These are phyloP conservation scores for Mycena alexandri DNA, from an alignment of 768 basidiomycete species.

Conservation along the genomic window DNA sequence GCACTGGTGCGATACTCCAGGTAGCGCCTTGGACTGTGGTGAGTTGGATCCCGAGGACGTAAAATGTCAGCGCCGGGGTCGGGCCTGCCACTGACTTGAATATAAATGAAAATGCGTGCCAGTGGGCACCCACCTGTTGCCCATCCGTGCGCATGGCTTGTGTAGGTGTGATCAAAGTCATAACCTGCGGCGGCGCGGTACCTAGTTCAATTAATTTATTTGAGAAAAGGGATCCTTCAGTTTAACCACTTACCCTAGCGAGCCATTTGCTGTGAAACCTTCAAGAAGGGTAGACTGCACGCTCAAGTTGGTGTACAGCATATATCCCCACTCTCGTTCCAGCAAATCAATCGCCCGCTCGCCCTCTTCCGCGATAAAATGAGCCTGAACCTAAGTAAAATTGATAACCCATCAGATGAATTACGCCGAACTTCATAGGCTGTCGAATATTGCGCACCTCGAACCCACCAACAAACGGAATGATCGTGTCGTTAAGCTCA, in stretches of 20 bases:
- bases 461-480: constrained; percentile 64
- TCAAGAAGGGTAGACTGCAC: constrained; percentile 58
- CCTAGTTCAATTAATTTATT: constrained; percentile 34
- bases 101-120: no score
- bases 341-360: constrained; percentile 61
- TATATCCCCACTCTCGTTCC: constrained; percentile 63
- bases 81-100: constrained; percentile 46
- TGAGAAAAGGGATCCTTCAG: background rate
- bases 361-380: constrained; percentile 61
- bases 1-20: constrained; percentile 59
- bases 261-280: constrained; percentile 62
- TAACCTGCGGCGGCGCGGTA: constrained; percentile 62
- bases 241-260: constrained; percentile 50
- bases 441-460: constrained; percentile 48
- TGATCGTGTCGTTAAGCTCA: constrained; percentile 64
- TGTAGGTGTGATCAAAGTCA: constrained; percentile 60
- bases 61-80: constrained; percentile 62
- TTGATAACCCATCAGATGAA: no score
- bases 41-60: constrained; percentile 58
- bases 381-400: constrained; percentile 61
- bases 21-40: constrained; percentile 56
- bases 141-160: constrained; percentile 64
- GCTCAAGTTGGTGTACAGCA: constrained; percentile 60
- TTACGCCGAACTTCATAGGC: no score
- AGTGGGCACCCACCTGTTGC: constrained; percentile 42